Evolutionary conservation across 352 stramenopile genomes (phyloP), one percentile per base, ranked within the genome.

Genomic region (Pythium phragmiticola): DNA sequence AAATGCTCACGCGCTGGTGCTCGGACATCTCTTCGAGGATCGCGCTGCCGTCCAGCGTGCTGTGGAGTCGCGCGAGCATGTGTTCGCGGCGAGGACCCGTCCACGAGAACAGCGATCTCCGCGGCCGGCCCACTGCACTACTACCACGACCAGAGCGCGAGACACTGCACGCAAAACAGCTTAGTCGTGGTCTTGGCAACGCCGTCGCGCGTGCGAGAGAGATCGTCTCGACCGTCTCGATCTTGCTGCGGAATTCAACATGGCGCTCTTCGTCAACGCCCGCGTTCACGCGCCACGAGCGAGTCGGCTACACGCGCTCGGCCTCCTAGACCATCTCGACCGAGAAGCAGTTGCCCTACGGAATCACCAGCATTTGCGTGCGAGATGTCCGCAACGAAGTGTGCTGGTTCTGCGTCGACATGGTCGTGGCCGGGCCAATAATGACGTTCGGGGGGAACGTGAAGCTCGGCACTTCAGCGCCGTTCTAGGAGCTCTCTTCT

Each of bases 201-300:
- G 6, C 82, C 82, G 33, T 91, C 82, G 53, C 84, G 84, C 11
- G 80, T 88, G 5, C 66, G 73, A 4, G 83, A 89, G n/a, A 83
- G n/a, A n/a, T n/a, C n/a, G n/a, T n/a, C n/a, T n/a, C n/a, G n/a
- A n/a, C n/a, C n/a, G n/a, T n/a, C n/a, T n/a, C 71, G 46, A 94
- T 94, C 70, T 92, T 94, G 4, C 75, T 79, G 71, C 89, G 89
- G 62, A 91, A 94, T n/a, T n/a, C n/a, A n/a, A n/a, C 79, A 94
- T 89, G 23, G 83, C 92, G 45, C 77, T 86, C 57, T 92, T 94
- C 17, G 76, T 87, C 65, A 94, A 94, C 49, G 84, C 82, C 47
- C 7, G 89, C 72, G 53, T 75, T 90, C n/a, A 90, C 83, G 28
- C 75, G 73, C 2, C 30, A 85, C 53, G 28, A 87, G 54, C 8